Conservation (phyloP, 768 basidiomycete species). For the Boletus coccyginus region DNA sequence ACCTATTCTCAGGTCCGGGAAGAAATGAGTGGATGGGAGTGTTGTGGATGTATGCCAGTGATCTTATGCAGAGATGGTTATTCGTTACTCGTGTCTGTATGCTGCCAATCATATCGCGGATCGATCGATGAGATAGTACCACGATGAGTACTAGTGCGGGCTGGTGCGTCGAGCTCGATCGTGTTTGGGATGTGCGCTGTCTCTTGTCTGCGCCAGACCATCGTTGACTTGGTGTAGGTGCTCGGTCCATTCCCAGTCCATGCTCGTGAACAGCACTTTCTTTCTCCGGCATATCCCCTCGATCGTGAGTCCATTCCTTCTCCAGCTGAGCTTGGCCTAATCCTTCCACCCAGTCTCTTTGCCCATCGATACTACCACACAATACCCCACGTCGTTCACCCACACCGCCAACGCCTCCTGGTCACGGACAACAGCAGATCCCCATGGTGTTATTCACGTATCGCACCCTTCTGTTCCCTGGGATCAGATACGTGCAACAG, state of each 20-base stretch:
- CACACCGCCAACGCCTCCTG: constrained; percentile 49
- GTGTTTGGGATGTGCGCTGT: constrained; percentile 28
- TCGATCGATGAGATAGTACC: not conserved
- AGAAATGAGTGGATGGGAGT: constrained; percentile 49
- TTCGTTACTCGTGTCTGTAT: constrained; percentile 4
- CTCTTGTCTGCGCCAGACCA: not conserved
- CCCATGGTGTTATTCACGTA: constrained; percentile 52
- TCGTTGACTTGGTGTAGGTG: constrained; percentile 40
- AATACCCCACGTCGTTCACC: constrained; percentile 58
- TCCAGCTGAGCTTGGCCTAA: not conserved
- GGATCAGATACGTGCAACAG: constrained; percentile 66
- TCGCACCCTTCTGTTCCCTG: constrained; percentile 64
- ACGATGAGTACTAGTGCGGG: constrained; percentile 3
- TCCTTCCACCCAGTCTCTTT: constrained; percentile 6
- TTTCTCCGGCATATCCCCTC: constrained; percentile 76
- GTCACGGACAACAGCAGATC: constrained; percentile 42
- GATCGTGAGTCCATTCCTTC: constrained; percentile 44
- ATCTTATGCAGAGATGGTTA: not conserved
- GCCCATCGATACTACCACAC: constrained; percentile 13
- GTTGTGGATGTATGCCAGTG: not conserved
- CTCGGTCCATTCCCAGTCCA: constrained; percentile 84
- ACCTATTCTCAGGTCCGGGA: constrained; percentile 52
- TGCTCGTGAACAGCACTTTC: constrained; percentile 77
- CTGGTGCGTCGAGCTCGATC: constrained; percentile 27
- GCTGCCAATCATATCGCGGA: not conserved